phyloP scores from a whole-genome alignment of 129 eudicot species.

The Lactuca sativa region DNA sequence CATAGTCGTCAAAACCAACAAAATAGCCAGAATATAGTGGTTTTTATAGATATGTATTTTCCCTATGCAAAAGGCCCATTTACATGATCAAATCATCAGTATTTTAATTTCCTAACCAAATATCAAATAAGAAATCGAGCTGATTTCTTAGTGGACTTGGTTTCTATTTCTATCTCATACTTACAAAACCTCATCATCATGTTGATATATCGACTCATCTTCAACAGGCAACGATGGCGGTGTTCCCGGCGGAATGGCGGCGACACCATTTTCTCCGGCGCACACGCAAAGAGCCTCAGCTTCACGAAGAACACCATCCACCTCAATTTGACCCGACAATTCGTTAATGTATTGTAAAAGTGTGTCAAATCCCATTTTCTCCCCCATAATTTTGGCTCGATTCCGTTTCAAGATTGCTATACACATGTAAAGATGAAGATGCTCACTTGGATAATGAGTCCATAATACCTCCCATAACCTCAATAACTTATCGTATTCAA shows the following conservation, averaged over 20 bases:
- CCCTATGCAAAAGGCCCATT: background rate
- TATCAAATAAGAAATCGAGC: background rate
- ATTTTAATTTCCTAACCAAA: background rate
- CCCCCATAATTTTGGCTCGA: slow-evolving; percentile 69
- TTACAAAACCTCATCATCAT: slow-evolving; percentile 55
- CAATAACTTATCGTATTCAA: slow-evolving; percentile 58
- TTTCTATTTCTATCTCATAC: slow-evolving; percentile 6
- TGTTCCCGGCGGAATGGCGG: slow-evolving; percentile 85
- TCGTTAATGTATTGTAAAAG: slow-evolving; percentile 68
- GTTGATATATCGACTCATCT: slow-evolving; percentile 45
- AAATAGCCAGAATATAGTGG: too few species aligned
- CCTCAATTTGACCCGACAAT: slow-evolving; percentile 61
- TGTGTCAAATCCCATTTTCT: slow-evolving; percentile 79
- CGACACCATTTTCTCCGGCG: slow-evolving; percentile 78
- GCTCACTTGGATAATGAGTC: slow-evolving; percentile 72
- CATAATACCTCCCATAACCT: slow-evolving; percentile 76
- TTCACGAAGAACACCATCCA: slow-evolving; percentile 57
- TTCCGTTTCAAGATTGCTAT: slow-evolving; percentile 68
- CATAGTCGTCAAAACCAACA: too few species aligned
- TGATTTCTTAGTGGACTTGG: background rate
- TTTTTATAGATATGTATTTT: too few species aligned
- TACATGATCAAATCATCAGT: slow-evolving; percentile 5
- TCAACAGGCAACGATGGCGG: slow-evolving; percentile 71
- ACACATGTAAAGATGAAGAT: slow-evolving; percentile 68
- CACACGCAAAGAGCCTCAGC: slow-evolving; percentile 77